Base-by-base conservation (phyloP, 495 filamentous ascomycete species). In the Annulohypoxylon moriforme region DNA sequence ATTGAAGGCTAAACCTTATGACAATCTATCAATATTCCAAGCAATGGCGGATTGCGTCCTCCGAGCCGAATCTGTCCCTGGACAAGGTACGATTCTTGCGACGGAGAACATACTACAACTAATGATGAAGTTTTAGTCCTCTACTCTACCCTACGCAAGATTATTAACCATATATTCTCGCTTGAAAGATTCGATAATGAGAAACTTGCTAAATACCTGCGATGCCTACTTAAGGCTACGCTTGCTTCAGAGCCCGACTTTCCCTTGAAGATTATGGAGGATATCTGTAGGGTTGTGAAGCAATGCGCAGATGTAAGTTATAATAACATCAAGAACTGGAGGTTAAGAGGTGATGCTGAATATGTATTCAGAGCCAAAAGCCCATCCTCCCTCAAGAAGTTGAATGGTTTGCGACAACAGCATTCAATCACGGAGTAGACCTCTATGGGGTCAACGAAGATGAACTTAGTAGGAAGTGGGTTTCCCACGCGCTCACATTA, bases 401-500 rank as follows among this genome's bases (percentile, higher is more conserved):
- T 2, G 88, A 92, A 71, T 94, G 92, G 90, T 86, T 98, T 29
- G 89, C 89, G 0, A 87, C 87, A 0, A 88, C 85, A 2, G 79
- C 90, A 0, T 97, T 96, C 82, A 96, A 96, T 68, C 87, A 85
- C 44, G 90, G 90, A 0, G 85, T 94, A 20, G 93, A 96, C 67
- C 87, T 90, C 46, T 94, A 92, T 66, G 81, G 87, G 13, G 75
- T 71, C 3, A 80, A 81, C 0, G 83, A 89, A 53, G 86, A 89
- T 57, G 85, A 82, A 27, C 81, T 82, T 3, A 90, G 87, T 59
- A 85, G 83, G 68, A 77, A 81, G 22, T 94, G 92, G 92, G 89
- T 87, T 5, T 80, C 81, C 36, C 89, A 89, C 76, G 89, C 92
- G 0, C 81, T 94, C 58, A 81, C 81, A 5, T 64, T 96, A 60